Percentiles rank a stretch among this genome's conserved stretches.
Evolutionary conservation across 129 eudicot genomes (phyloP).

Genomic region (Ambrosia trifida): DNA sequence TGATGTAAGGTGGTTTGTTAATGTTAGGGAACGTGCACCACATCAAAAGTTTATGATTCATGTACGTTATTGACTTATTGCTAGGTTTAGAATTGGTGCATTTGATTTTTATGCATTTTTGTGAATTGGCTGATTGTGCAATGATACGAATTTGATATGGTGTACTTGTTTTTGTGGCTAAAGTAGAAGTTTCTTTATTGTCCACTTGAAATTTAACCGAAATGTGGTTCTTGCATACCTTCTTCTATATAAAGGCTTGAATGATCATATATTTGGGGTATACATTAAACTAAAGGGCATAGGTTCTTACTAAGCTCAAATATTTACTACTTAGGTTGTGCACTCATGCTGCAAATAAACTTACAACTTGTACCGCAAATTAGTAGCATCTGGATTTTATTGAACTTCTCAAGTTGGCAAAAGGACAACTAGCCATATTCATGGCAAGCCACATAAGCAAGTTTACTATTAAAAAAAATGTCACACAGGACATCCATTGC

Average conservation of each 20-base stretch:
- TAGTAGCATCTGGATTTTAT: too few species aligned
- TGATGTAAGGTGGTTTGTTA: neutral
- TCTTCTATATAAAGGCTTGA: neutral
- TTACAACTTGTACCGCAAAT: too few species aligned
- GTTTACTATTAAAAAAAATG: too few species aligned
- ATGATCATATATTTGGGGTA: neutral
- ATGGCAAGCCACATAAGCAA: too few species aligned
- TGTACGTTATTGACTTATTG: neutral
- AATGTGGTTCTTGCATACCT: conserved; percentile 10
- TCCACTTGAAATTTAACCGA: neutral
- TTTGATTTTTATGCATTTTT: conserved; percentile 6
- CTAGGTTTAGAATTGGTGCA: conserved; percentile 2
- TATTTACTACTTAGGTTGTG: neutral
- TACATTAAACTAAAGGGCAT: neutral
- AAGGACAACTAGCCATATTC: too few species aligned
- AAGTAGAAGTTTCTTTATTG: neutral
- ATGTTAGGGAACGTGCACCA: neutral
- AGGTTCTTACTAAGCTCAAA: neutral
- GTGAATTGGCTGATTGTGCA: conserved; percentile 12
- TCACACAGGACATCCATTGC: too few species aligned
- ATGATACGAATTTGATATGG: neutral
- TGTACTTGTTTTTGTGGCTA: neutral
- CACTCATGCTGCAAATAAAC: neutral
- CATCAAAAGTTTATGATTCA: conserved; percentile 8
- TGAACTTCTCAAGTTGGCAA: too few species aligned